Evolutionary conservation across 305 asterid genomes (phyloP).

Genomic region (Fraxinus baroniana): DNA sequence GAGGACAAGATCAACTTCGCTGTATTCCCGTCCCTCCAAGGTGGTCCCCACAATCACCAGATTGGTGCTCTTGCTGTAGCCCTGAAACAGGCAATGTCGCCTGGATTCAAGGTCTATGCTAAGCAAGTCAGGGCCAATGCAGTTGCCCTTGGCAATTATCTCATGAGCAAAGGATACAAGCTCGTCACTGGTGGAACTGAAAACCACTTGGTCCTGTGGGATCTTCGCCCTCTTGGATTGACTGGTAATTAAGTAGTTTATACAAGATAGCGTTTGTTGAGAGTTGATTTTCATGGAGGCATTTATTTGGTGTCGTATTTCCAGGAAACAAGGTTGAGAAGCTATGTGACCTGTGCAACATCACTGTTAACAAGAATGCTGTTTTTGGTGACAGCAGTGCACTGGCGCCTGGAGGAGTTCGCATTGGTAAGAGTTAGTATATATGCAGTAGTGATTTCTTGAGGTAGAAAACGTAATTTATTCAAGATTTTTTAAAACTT

Average conservation of each 20-base stretch:
- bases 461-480: background rate
- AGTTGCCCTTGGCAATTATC: slow-evolving; percentile 77
- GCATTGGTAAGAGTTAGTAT: slow-evolving; percentile 60
- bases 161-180: slow-evolving; percentile 79
- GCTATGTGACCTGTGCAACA: slow-evolving; percentile 83
- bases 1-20: slow-evolving; percentile 96
- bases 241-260: slow-evolving; percentile 48
- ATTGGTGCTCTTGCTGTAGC: slow-evolving; percentile 96
- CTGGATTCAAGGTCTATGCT: slow-evolving; percentile 84
- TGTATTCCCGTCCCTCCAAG: slow-evolving; percentile 93
- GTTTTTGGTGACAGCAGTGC: slow-evolving; percentile 98
- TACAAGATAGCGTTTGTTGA: background rate
- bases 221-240: slow-evolving; percentile 93
- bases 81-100: slow-evolving; percentile 73
- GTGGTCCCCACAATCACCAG: slow-evolving; percentile 97
- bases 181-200: slow-evolving; percentile 93
- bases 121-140: slow-evolving; percentile 92
- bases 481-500: background rate
- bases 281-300: background rate
- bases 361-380: slow-evolving; percentile 94
- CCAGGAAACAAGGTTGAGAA: slow-evolving; percentile 96
- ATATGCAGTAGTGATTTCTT: background rate
- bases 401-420: slow-evolving; percentile 96
- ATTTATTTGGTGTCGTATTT: slow-evolving; percentile 4
- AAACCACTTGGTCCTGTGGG: slow-evolving; percentile 97